phyloP scores from a whole-genome alignment of 2,329 filamentous ascomycete genomes.

The Xylaria sp. region DNA sequence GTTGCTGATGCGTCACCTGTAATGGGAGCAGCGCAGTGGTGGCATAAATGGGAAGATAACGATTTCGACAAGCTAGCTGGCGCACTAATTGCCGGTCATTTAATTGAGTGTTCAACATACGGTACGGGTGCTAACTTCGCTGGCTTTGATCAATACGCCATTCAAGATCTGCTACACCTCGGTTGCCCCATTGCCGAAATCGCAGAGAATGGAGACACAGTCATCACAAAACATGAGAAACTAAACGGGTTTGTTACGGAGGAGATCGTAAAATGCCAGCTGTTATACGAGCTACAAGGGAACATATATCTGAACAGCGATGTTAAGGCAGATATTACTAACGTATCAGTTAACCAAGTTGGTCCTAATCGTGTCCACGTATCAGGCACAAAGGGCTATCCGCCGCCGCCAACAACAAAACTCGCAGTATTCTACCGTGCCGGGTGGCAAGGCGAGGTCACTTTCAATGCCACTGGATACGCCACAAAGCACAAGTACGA shows the following conservation, averaged over 20 bases:
- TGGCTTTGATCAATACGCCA: slow-evolving; percentile 56
- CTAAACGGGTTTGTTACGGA: slow-evolving; percentile 53
- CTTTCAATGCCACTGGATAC: slow-evolving; percentile 60
- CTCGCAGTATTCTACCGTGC: slow-evolving; percentile 61
- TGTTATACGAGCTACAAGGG: slow-evolving; percentile 61
- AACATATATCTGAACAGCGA: slow-evolving; percentile 61
- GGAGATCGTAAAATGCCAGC: slow-evolving; percentile 55
- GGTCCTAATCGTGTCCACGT: slow-evolving; percentile 53
- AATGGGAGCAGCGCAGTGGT: slow-evolving; percentile 66
- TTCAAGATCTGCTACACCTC: slow-evolving; percentile 47
- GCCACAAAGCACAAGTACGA: slow-evolving; percentile 60
- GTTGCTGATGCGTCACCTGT: slow-evolving; percentile 62
- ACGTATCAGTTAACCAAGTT: slow-evolving; percentile 51
- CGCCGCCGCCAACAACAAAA: slow-evolving; percentile 62
- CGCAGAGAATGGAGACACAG: slow-evolving; percentile 46
- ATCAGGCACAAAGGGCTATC: slow-evolving; percentile 53
- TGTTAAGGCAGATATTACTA: slow-evolving; percentile 55
- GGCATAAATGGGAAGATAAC: slow-evolving; percentile 61
- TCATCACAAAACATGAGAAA: slow-evolving; percentile 51
- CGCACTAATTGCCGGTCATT: slow-evolving; percentile 61
- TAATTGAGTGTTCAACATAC: slow-evolving; percentile 66
- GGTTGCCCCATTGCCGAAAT: slow-evolving; percentile 55
- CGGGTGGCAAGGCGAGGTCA: slow-evolving; percentile 58
- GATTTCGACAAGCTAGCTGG: slow-evolving; percentile 62
- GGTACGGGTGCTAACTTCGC: slow-evolving; percentile 66